A percentile compares a stretch with the other conserved stretches of the same genome.
Evolutionary conservation across 805 yeast species (phyloP).

Genomic region (Ogataea allantospora): DNA sequence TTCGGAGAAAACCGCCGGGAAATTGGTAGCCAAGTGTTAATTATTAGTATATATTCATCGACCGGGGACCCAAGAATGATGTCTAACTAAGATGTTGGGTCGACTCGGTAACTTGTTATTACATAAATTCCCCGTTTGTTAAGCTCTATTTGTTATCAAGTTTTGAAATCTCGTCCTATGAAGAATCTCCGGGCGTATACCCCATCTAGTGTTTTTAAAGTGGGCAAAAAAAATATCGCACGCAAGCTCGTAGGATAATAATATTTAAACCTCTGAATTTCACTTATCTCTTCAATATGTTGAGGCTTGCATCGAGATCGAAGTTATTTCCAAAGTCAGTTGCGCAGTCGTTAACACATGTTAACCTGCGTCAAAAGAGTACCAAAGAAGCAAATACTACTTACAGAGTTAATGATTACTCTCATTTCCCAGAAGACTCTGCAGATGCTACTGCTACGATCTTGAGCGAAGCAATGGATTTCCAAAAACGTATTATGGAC

Average conservation of each 20-base stretch:
- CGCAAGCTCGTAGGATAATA: neutral
- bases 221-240: constrained; percentile 4
- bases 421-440: constrained; percentile 50
- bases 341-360: neutral
- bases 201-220: constrained; percentile 3
- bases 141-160: no score
- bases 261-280: constrained; percentile 1
- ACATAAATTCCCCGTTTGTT: no score
- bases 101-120: no score
- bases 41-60: no score
- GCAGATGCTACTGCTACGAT: constrained; percentile 78
- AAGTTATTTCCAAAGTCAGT: neutral
- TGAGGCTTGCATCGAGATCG: constrained; percentile 3
- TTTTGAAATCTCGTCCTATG: no score
- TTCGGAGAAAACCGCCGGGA: constrained; percentile 1
- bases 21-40: no score
- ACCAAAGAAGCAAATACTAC: constrained; percentile 13
- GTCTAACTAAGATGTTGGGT: no score
- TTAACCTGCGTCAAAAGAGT: neutral
- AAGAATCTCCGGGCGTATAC: neutral
- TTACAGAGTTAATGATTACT: constrained; percentile 27
- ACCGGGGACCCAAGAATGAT: neutral
- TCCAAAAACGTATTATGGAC: constrained; percentile 38
- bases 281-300: constrained; percentile 2
- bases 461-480: constrained; percentile 57